Conservation (phyloP, 768 basidiomycete genomes). For the Hygrophorus pudorinus region DNA sequence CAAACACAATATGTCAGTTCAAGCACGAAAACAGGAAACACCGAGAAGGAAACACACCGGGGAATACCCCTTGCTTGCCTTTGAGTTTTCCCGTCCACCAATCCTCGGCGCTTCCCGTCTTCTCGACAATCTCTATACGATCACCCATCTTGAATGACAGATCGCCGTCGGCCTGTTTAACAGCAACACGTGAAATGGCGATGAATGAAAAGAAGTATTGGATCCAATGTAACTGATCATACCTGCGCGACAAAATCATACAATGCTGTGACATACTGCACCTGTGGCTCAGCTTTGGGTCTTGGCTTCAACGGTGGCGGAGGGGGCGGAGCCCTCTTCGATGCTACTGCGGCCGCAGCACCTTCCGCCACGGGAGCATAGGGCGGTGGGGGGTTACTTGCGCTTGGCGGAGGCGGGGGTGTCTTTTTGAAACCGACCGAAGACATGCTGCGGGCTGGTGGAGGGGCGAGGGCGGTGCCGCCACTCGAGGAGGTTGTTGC, state of each 20-base stretch:
- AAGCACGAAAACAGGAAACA: conserved; percentile 2
- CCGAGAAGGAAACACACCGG: conserved; percentile 34
- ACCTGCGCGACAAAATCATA: conserved; percentile 94
- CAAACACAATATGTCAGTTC: not conserved
- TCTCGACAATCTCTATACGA: conserved; percentile 81
- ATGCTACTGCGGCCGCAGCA: conserved; percentile 20
- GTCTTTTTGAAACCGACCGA: conserved; percentile 34
- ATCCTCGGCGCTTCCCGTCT: conserved; percentile 75
- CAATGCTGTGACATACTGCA: conserved; percentile 80
- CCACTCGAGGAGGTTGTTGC: conserved; percentile 24
- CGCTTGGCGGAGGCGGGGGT: conserved; percentile 42
- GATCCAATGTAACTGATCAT: conserved; percentile 10
- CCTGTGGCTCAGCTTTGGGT: conserved; percentile 54
- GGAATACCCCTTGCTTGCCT: conserved; percentile 83
- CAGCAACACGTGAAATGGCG: not conserved
- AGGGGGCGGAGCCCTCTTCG: conserved; percentile 79
- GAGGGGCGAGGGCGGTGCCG: conserved; percentile 26
- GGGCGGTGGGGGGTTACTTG: conserved; percentile 26
- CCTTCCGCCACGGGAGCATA: conserved; percentile 26
- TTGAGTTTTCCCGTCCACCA: conserved; percentile 95
- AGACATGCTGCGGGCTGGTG: conserved; percentile 33
- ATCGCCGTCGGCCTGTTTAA: conserved; percentile 74
- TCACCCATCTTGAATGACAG: conserved; percentile 85
- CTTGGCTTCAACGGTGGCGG: conserved; percentile 89
- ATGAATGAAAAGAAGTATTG: not conserved